phyloP scores from a whole-genome alignment of 2,329 filamentous ascomycete species.

The Tolypocladium ovalisporum region DNA sequence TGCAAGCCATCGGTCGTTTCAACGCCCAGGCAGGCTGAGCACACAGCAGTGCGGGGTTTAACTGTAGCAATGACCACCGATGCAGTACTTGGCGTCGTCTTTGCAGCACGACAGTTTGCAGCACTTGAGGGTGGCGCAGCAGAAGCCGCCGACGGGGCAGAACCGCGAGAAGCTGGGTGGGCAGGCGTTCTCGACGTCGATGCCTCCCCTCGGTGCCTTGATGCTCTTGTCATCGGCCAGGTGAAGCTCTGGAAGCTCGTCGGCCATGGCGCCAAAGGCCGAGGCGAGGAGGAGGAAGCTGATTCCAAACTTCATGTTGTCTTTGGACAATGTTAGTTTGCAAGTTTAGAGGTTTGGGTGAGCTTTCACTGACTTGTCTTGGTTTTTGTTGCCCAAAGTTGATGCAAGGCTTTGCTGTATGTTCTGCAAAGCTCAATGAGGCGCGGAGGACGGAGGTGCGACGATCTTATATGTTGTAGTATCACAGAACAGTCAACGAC shows the following conservation, averaged over 20 bases:
- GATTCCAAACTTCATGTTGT: slow-evolving; percentile 2
- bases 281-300: slow-evolving; percentile 1
- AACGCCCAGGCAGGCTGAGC: background rate
- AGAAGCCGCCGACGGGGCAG: slow-evolving; percentile 2
- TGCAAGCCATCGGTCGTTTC: background rate
- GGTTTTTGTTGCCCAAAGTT: background rate
- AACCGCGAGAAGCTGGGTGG: slow-evolving; percentile 2
- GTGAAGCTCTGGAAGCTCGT: background rate
- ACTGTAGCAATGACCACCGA: slow-evolving; percentile 5
- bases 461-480: background rate
- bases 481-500: background rate
- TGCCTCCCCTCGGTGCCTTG: background rate
- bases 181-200: background rate
- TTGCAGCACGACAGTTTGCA: slow-evolving; percentile 4
- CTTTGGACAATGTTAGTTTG: background rate
- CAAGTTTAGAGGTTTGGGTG: background rate
- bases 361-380: background rate
- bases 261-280: background rate
- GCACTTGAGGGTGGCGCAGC: slow-evolving; percentile 6
- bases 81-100: slow-evolving; percentile 2
- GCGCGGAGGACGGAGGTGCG: background rate
- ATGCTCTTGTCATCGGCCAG: slow-evolving; percentile 2
- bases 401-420: background rate
- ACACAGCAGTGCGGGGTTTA: background rate
- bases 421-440: background rate